Conservation (phyloP, 78 protist genomes). For the Planoprotostelium fungivorum region DNA sequence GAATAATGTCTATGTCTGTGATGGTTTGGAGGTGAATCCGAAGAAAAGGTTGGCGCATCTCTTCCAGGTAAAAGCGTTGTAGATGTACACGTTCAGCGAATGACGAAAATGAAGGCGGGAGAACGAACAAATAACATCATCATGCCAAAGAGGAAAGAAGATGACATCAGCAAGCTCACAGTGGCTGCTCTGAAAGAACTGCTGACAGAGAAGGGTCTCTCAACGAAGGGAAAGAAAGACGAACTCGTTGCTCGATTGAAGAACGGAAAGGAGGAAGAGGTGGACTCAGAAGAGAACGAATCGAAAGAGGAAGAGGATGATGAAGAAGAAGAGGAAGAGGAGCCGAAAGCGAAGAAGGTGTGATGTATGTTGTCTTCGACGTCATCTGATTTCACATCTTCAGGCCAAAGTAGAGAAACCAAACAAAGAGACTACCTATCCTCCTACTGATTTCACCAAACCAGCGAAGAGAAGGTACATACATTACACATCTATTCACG, state of each 20-base stretch:
- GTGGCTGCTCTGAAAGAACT: not conserved
- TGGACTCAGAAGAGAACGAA: not conserved
- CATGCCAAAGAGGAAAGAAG: not conserved
- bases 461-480: not conserved
- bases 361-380: not conserved
- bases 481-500: not conserved
- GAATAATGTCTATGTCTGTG: too few species aligned
- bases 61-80: too few species aligned
- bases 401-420: conserved; percentile 3
- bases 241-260: conserved; percentile 13
- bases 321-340: conserved; percentile 33
- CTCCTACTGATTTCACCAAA: not conserved
- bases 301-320: conserved; percentile 11
- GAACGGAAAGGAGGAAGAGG: conserved; percentile 5
- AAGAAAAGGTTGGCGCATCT: too few species aligned
- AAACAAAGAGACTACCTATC: not conserved
- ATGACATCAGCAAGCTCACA: not conserved
- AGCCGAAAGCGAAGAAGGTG: not conserved
- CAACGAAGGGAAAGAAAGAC: conserved; percentile 13
- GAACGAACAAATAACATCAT: not conserved
- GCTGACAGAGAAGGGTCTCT: not conserved
- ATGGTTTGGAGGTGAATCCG: too few species aligned
- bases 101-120: too few species aligned
- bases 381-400: not conserved
- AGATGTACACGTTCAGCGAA: too few species aligned